Evolutionary conservation across 805 yeast species (phyloP), one percentile per base, ranked within the genome.

Genomic region (Scheffersomyces ergatensis): DNA sequence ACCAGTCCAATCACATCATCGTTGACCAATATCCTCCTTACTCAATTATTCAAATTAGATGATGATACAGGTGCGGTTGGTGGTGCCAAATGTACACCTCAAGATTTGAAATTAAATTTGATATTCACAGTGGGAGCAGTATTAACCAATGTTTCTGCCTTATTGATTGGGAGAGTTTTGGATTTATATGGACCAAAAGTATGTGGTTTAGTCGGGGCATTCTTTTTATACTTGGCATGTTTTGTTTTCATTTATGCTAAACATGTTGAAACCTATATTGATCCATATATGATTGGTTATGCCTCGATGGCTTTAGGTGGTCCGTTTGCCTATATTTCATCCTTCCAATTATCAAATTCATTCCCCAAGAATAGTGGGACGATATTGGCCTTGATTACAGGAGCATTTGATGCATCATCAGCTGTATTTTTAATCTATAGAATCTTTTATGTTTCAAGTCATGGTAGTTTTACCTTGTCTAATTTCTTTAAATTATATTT

Each of bases 81-180:
- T 4, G 56, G 55, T 12, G 74, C 78, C 15, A 63, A 66, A 51
- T 77, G 83, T 54, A 63, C 76, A 8, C 59, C 60, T 17, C 83
- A 77, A 55, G 83, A 77, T 53, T 62, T 77, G 55, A 75, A 73
- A 49, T 62, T 77, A 50, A 77, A 77, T 52, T 60, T 77, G 76
- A 77, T 77, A 76, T 77, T 77, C 57, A 76, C 82, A 2, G 76
- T 72, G 2, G 83, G 74, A 40, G 83, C 82, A 9, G 78, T 74
- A 27, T 54, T 77, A 32, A 77, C 83, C 35, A 77, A 77, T 52
- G 74, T 75, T 16, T 69, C 79, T 15, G 81, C 82, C 2, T 62
- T 77, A 38, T 49, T 65, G 12, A 76, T 77, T 41, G 83, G 83
- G 14, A 58, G 69, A 39, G 58, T 71, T 2, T 61, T 77, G 43